Base-by-base conservation (phyloP, 2,329 filamentous ascomycete species). In the Paraphoma sp. region DNA sequence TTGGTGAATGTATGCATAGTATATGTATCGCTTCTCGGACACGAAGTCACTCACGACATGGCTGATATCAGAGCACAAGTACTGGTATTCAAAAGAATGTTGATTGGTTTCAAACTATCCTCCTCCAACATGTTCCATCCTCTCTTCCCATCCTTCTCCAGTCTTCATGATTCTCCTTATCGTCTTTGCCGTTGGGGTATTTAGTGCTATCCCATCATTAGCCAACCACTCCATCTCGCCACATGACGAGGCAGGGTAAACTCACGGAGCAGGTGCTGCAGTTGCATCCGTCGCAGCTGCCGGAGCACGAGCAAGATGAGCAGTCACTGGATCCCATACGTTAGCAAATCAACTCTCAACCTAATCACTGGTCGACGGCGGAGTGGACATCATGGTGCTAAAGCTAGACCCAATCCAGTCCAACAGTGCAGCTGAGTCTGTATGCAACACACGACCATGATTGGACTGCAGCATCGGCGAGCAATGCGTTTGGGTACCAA, bases 211-310 rank as follows among this genome's bases (percentile, higher is more conserved):
- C 33, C 9, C 33, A 36, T 14, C 2, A 36, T 36, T 14, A 36
- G 33, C 33, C 33, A 10, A 36, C 7, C 33, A 23, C 33, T 4
- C 33, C 7, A 3, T 36, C 33, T 14, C 33, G 14, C 33, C 33
- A 36, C 33, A 36, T 14, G 9, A 36, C 23, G 2, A 36, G 3
- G 2, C 3, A 36, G 10, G 14, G 33, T 36, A 31, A 8, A 49
- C 53, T 23, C 50, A 56, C 53, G 16, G 57, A 56, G 68, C 70
- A 73, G 49, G 64, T 53, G 47, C 60, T 55, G 61, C 70, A 73
- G 46, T 57, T 54, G 63, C 70, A 73, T 51, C 53, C 48, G 53
- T 63, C 61, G 69, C 70, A 73, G 57, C 70, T 56, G 46, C 68
- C 68, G 30, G 45, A 48, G 64, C 69, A 71, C 51, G 56, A 49